Evolutionary conservation across 176 grass and related monocot species (phyloP).

Genomic region (Aegilops bicornis): DNA sequence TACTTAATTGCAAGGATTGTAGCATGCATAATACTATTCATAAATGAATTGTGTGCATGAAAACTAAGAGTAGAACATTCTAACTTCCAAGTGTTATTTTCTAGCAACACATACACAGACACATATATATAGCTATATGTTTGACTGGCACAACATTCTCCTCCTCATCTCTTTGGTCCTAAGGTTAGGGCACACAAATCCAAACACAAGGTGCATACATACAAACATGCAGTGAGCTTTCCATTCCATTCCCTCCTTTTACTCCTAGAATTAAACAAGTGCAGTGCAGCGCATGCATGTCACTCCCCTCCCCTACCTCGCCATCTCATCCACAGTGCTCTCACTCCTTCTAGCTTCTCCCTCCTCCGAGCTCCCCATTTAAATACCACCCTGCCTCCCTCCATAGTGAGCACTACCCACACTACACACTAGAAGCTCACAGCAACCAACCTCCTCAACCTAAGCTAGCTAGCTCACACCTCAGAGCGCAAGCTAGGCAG

Average conservation of each 20-base stretch:
- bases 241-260: constrained; percentile 19
- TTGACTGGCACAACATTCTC: constrained; percentile 40
- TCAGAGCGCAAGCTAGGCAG: not conserved
- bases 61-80: constrained; percentile 48
- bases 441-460: constrained; percentile 27
- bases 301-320: constrained; percentile 30
- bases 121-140: not conserved
- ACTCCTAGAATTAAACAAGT: constrained; percentile 49
- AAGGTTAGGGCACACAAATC: constrained; percentile 55
- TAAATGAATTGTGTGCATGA: constrained; percentile 35
- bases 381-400: constrained; percentile 52
- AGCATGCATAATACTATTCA: constrained; percentile 2
- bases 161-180: constrained; percentile 33
- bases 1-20: not conserved
- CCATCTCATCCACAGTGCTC: constrained; percentile 48
- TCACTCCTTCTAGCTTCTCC: constrained; percentile 33
- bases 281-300: constrained; percentile 28
- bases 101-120: not conserved
- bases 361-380: constrained; percentile 43
- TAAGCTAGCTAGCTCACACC: constrained; percentile 2
- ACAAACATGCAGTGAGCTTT: constrained; percentile 23
- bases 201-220: constrained; percentile 38
- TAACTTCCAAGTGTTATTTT: constrained; percentile 16
- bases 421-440: constrained; percentile 22
- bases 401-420: constrained; percentile 29